Evolutionary conservation across 306 rosid species (phyloP), one percentile per base, ranked within the genome.

Genomic region (Trifolium pratense): DNA sequence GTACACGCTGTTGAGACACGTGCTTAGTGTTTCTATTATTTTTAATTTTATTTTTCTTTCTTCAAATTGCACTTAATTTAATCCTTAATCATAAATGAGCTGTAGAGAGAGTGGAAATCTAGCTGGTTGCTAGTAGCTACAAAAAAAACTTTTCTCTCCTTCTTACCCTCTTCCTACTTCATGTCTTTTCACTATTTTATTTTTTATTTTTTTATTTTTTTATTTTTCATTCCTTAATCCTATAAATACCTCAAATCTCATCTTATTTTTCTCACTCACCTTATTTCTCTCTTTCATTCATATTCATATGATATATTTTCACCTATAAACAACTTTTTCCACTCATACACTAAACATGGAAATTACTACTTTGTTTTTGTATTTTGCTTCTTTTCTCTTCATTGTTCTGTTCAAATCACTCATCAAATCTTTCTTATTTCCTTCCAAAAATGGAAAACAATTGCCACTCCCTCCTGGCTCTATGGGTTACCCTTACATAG

Each of bases 391-490:
- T 74, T 34, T 79, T 21, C 52, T 76, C 60, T 18, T 66, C 66
- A 18, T 90, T 69, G 25, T 78, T 51, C 56, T 85, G 9, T 2
- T 83, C 76, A 79, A 49, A 45, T 58, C 58, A 51, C 29, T 87
- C 73, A 12, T 78, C 80, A 83, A 81, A n/a, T 57, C 75, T 78
- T 84, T 66, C 71, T 39, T 81, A 45, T 67, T 78, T 73, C 6
- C 70, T n/a, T 46, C 84, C 12, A 64, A 25, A 25, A 25, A 42
- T 37, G 57, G 56, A 34, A 73, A 26, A 13, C 57, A 69, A 40
- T 68, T 89, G 48, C 90, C 94, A 9, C 94, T 94, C 52, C 99
- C 99, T 4, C 99, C 99, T 0, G 99, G 99, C 0, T 74, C 95
- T 71, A 72, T 91, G 85, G 97, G 99, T 1, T 94, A 86, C 87